These are phyloP conservation scores for Colletotrichum coccodes DNA, from an alignment of 2,329 filamentous ascomycete species.

Conservation along the genomic window DNA sequence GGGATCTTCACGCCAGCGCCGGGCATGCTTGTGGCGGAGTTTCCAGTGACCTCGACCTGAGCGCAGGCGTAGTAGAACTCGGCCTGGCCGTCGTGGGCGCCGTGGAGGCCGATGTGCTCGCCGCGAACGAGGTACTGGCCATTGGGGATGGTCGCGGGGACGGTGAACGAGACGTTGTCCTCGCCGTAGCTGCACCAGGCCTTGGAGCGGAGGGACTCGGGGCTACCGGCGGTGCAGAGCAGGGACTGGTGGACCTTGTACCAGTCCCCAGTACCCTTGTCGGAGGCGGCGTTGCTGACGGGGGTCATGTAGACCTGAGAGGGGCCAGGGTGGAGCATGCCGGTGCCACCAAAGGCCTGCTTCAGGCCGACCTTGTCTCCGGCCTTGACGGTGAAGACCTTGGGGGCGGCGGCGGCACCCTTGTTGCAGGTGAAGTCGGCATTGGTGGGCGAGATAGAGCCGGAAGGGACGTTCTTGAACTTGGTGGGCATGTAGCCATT, in stretches of 20 bases:
- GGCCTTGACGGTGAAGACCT: conserved; percentile 30
- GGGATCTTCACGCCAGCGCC: conserved; percentile 47
- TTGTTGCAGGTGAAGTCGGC: conserved; percentile 33
- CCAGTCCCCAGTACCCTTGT: conserved; percentile 36
- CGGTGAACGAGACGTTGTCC: conserved; percentile 41
- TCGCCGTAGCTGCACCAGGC: conserved; percentile 36
- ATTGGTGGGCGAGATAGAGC: conserved; percentile 17
- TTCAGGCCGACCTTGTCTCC: conserved; percentile 32
- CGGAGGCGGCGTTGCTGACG: conserved; percentile 34
- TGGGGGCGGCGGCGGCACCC: conserved; percentile 11
- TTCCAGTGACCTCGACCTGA: conserved; percentile 50
- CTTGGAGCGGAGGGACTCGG: conserved; percentile 10
- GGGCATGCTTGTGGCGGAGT: conserved; percentile 23
- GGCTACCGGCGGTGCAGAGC: conserved; percentile 30
- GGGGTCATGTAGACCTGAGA: conserved; percentile 34
- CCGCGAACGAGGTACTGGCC: conserved; percentile 56
- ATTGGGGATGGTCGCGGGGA: conserved; percentile 49
- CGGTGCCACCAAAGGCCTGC: conserved; percentile 30
- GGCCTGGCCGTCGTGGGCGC: conserved; percentile 40
- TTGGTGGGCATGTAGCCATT: conserved; percentile 34
- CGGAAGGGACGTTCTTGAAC: conserved; percentile 27
- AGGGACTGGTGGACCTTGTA: conserved; percentile 39
- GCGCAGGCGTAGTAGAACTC: conserved; percentile 58
- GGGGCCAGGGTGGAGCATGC: conserved; percentile 36
- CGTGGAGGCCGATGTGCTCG: conserved; percentile 59